Conservation (phyloP, 2,329 filamentous ascomycete species). For the Aspergillus sp. region DNA sequence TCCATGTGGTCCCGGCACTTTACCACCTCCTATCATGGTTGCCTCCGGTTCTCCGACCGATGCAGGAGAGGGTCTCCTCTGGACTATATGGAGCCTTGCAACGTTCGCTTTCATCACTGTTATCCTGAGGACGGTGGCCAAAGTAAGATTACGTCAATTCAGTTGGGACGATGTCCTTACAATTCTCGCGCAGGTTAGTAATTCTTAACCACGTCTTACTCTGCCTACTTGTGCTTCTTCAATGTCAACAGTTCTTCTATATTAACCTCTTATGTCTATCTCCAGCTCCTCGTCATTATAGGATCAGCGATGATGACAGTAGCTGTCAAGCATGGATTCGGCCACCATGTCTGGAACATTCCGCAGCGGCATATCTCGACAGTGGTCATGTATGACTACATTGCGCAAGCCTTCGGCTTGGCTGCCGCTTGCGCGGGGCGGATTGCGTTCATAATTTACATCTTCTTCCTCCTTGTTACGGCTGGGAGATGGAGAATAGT, state of each 20-base stretch:
- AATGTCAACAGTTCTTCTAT: background rate
- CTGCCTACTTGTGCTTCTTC: background rate
- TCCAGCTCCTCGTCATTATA: slow-evolving; percentile 10
- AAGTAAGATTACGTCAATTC: slow-evolving; percentile 13
- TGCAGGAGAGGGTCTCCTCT: slow-evolving; percentile 9
- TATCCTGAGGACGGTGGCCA: slow-evolving; percentile 12
- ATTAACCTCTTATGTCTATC: background rate
- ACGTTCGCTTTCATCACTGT: slow-evolving; percentile 10
- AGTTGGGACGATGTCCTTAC: slow-evolving; percentile 16
- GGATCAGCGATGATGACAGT: slow-evolving; percentile 15
- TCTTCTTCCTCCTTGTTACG: background rate
- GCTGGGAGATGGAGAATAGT: background rate
- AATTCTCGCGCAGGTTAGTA: slow-evolving; percentile 15
- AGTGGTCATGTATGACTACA: background rate
- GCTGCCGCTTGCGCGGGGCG: background rate
- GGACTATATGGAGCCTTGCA: slow-evolving; percentile 14
- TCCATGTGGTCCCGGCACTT: too few relatives aligned
- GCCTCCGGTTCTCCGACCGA: slow-evolving; percentile 2
- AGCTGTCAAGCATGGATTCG: slow-evolving; percentile 13
- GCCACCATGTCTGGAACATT: slow-evolving; percentile 8
- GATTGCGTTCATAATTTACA: background rate
- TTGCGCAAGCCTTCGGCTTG: background rate
- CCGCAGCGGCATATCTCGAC: background rate
- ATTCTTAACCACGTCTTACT: too few relatives aligned
- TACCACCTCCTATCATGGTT: too few relatives aligned